A percentile compares a stretch with the other conserved stretches of the same genome.
These are phyloP conservation scores for Haemoproteus tartakovskyi DNA, from an alignment of 169 alveolate species.

Conservation along the genomic window DNA sequence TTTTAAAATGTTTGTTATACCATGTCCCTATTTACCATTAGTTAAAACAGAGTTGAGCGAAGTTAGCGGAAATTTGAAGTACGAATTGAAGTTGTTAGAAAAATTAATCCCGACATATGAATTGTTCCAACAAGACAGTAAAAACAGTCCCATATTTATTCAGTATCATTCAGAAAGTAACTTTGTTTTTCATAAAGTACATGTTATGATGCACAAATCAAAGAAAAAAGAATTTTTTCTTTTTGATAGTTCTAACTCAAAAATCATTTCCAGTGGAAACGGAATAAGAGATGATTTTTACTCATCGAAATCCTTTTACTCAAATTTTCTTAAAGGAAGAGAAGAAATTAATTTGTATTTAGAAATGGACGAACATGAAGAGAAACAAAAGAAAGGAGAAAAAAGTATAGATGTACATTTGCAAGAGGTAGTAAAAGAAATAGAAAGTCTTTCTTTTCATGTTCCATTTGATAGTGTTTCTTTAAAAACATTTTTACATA, in stretches of 20 bases:
- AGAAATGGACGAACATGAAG: constrained; percentile 1
- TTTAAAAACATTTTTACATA: constrained; percentile 18
- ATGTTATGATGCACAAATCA: neutral
- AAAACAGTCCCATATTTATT: constrained; percentile 2
- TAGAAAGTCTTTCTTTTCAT: constrained; percentile 5
- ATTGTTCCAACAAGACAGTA: neutral
- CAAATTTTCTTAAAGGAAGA: neutral
- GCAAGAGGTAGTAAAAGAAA: constrained; percentile 8
- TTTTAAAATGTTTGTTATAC: constrained; percentile 52
- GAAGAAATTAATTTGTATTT: constrained; percentile 2
- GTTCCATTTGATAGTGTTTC: constrained; percentile 51
- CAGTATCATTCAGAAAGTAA: neutral
- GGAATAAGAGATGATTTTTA: neutral
- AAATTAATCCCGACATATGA: constrained; percentile 27
- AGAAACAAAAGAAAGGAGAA: neutral
- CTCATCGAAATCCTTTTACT: constrained; percentile 1
- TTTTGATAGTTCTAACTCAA: constrained; percentile 1
- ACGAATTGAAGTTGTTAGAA: constrained; percentile 31
- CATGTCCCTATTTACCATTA: constrained; percentile 24
- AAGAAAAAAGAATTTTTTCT: neutral
- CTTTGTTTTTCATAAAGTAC: constrained; percentile 27
- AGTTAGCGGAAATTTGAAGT: constrained; percentile 2
- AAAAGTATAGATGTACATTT: constrained; percentile 3
- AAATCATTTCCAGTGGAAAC: neutral
- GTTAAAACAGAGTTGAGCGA: neutral